Evolutionary conservation across 192 early-diverging fungal genomes (phyloP).

Genomic region (Backusella mclennaniae): DNA sequence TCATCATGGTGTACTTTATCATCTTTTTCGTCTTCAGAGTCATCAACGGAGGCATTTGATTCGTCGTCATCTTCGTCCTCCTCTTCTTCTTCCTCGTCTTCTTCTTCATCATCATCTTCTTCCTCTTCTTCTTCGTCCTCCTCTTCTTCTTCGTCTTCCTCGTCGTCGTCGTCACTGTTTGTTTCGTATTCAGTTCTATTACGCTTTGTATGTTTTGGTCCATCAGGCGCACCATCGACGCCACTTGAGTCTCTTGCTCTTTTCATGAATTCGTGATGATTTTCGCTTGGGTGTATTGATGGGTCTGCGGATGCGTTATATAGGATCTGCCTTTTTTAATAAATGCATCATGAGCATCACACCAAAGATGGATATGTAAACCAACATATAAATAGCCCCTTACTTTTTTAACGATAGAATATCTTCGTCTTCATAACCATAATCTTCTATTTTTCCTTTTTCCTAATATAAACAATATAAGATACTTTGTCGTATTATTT

Average conservation of each 20-base stretch:
- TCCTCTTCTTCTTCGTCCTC: conserved; percentile 18
- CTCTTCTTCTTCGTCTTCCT: neutral
- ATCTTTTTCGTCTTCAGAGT: conserved; percentile 1
- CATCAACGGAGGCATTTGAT: neutral
- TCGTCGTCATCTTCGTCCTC: neutral
- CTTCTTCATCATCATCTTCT: conserved; percentile 18
- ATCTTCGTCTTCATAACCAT: conserved; percentile 50
- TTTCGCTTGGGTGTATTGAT: neutral
- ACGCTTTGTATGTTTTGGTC: conserved; percentile 12
- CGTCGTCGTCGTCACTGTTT: conserved; percentile 19
- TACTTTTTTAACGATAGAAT: conserved; percentile 47
- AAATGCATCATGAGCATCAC: neutral
- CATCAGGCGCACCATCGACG: neutral
- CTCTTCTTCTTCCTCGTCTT: neutral
- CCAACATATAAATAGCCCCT: neutral
- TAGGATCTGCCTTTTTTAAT: conserved; percentile 8
- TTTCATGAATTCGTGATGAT: neutral
- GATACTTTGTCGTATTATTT: no score
- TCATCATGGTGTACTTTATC: neutral
- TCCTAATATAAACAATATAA: conserved; percentile 29
- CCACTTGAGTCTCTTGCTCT: neutral
- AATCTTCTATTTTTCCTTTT: conserved; percentile 52
- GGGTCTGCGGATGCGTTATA: neutral
- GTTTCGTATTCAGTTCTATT: conserved; percentile 18
- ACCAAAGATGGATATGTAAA: no score